phyloP scores from a whole-genome alignment of 2,329 filamentous ascomycete species.

The Aspergillus sp. region DNA sequence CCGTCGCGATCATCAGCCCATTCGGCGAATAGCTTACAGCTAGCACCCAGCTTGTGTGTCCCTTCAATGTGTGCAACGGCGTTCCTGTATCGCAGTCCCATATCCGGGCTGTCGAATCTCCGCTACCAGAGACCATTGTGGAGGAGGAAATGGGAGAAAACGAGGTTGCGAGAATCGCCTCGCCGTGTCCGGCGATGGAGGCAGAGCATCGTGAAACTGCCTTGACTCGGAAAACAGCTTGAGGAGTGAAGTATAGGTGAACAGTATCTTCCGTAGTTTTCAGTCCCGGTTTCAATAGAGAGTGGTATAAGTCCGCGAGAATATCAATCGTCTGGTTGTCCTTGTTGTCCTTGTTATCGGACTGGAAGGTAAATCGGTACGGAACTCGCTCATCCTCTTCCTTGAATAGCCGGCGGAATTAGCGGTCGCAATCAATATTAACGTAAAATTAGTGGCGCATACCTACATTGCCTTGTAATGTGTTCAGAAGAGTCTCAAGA shows the following conservation, averaged over 20 bases:
- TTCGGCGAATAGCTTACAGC: constrained; percentile 86
- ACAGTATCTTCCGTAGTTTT: constrained; percentile 63
- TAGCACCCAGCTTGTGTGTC: constrained; percentile 87
- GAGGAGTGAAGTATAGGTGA: constrained; percentile 68
- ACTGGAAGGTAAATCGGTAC: constrained; percentile 64
- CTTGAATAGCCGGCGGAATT: constrained; percentile 24
- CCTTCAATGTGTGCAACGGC: constrained; percentile 78
- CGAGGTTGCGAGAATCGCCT: constrained; percentile 81
- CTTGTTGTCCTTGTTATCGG: constrained; percentile 23
- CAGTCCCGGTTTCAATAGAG: constrained; percentile 50
- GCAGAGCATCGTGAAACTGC: constrained; percentile 88
- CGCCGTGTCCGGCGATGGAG: constrained; percentile 84
- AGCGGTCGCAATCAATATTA: background rate
- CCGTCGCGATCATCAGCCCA: constrained; percentile 76
- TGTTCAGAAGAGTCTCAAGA: constrained; percentile 82
- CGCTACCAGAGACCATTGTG: constrained; percentile 81
- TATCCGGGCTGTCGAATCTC: constrained; percentile 86
- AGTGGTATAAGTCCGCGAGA: constrained; percentile 50
- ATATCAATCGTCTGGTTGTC: constrained; percentile 45
- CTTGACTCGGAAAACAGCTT: constrained; percentile 91
- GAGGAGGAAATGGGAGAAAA: constrained; percentile 80
- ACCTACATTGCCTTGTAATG: constrained; percentile 71
- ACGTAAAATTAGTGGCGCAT: constrained; percentile 2
- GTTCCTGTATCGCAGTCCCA: constrained; percentile 96
- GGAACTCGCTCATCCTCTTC: constrained; percentile 63